Conservation (phyloP, 2,329 filamentous ascomycete species). For the Aspergillus pseudoterreus region DNA sequence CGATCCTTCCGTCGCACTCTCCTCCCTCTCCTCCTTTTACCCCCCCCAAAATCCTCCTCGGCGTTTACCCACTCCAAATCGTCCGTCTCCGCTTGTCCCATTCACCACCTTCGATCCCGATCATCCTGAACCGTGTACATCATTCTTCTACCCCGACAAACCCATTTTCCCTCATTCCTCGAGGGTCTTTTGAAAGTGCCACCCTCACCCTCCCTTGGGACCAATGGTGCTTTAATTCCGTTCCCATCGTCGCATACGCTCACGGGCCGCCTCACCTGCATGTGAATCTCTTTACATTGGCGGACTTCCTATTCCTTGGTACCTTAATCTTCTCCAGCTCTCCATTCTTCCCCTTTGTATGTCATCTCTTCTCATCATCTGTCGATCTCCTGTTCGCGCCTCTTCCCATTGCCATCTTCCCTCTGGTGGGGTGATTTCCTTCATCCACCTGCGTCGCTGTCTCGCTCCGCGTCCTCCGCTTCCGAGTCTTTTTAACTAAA, state of each 20-base stretch:
- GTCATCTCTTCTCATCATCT: not conserved
- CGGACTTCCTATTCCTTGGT: slow-evolving; percentile 9
- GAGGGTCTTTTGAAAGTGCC: no score
- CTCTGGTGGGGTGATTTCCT: no score
- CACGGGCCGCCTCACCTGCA: not conserved
- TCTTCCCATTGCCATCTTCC: no score
- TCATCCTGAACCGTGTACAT: not conserved
- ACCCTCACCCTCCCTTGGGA: not conserved
- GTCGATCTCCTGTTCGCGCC: no score
- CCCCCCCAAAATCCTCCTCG: slow-evolving; percentile 3
- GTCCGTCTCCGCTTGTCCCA: slow-evolving; percentile 2
- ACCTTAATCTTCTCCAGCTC: slow-evolving; percentile 1
- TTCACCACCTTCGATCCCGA: slow-evolving; percentile 4
- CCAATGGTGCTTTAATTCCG: not conserved
- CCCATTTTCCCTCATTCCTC: not conserved
- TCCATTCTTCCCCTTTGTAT: not conserved
- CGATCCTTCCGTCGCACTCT: not conserved
- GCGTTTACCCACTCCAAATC: slow-evolving; percentile 2
- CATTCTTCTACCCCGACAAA: not conserved
- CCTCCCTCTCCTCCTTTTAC: slow-evolving; percentile 5
- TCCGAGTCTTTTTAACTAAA: no score
- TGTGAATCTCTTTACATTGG: slow-evolving; percentile 11
- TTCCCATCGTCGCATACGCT: not conserved
- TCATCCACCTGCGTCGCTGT: no score
- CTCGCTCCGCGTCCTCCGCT: no score